These are phyloP conservation scores for Asterochloris sp. DNA, from an alignment of 139 green algal species.

Conservation along the genomic window DNA sequence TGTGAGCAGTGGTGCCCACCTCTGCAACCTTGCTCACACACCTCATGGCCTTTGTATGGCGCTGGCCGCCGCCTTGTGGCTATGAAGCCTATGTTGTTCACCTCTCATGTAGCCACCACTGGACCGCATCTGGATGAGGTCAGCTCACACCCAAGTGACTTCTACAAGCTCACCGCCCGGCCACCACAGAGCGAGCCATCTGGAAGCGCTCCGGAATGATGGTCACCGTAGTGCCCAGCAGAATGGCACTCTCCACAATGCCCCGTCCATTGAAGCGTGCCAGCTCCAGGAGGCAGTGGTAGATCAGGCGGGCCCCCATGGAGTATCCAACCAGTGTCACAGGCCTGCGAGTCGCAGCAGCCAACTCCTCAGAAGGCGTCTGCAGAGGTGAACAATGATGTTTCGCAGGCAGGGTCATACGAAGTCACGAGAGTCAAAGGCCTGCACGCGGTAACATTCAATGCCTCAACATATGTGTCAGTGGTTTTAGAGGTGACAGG, in stretches of 20 bases:
- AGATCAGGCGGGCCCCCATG: slow-evolving; percentile 66
- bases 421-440: too few relatives aligned
- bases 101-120: too few relatives aligned
- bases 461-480: too few relatives aligned
- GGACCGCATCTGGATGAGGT: too few relatives aligned
- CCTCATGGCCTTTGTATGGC: too few relatives aligned
- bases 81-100: too few relatives aligned
- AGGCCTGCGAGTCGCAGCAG: background rate
- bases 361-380: background rate
- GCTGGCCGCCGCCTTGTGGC: too few relatives aligned
- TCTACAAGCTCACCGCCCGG: background rate
- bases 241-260: slow-evolving; percentile 67
- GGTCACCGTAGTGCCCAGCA: slow-evolving; percentile 73
- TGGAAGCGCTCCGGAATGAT: slow-evolving; percentile 43
- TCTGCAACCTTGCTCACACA: too few relatives aligned
- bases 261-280: slow-evolving; percentile 36
- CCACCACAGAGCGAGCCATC: slow-evolving; percentile 58
- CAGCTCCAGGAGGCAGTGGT: slow-evolving; percentile 82
- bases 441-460: too few relatives aligned
- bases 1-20: too few relatives aligned
- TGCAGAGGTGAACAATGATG: background rate
- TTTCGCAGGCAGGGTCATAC: background rate
- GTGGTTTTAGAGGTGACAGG: too few relatives aligned
- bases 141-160: too few relatives aligned
- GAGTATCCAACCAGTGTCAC: slow-evolving; percentile 41